Conservation (phyloP, 805 yeast genomes). For the Cyberlindnera xishuangbannaensis region DNA sequence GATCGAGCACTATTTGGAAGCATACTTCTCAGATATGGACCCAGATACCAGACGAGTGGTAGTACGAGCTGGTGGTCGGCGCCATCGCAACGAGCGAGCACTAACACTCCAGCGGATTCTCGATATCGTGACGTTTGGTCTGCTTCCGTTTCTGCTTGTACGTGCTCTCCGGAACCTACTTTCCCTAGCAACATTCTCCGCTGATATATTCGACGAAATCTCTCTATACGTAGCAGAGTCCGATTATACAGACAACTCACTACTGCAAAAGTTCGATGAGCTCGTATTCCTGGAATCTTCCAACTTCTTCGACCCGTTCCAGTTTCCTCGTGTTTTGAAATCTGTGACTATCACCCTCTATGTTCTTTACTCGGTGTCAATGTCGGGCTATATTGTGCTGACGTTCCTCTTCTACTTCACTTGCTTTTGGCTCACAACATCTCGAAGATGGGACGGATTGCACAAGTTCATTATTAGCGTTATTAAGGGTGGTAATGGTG, state of each 20-base stretch:
- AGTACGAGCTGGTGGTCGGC: no score
- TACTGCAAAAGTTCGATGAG: conserved; percentile 11
- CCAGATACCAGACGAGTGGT: no score
- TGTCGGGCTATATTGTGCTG: conserved; percentile 16
- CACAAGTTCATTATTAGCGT: conserved; percentile 6
- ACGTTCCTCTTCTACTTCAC: conserved; percentile 11
- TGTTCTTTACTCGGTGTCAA: conserved; percentile 9
- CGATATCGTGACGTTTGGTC: conserved; percentile 9
- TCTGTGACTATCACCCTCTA: conserved; percentile 7
- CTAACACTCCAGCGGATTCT: conserved; percentile 1
- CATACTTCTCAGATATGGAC: no score
- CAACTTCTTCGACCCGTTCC: neutral
- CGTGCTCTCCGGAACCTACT: conserved; percentile 8
- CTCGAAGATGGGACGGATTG: conserved; percentile 15
- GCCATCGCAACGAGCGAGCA: no score
- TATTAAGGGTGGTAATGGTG: conserved; percentile 10
- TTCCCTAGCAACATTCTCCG: conserved; percentile 14
- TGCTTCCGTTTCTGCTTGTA: conserved; percentile 10
- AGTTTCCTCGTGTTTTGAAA: conserved; percentile 2
- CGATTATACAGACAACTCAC: conserved; percentile 2
- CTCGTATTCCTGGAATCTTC: conserved; percentile 6
- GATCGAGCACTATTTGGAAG: no score
- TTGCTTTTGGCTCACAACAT: conserved; percentile 12
- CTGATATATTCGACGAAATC: conserved; percentile 16
- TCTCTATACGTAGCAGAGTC: conserved; percentile 3